Evolutionary conservation across 2,329 filamentous ascomycete species (phyloP), one percentile per base, ranked within the genome.

Genomic region (Fusarium stilboides): DNA sequence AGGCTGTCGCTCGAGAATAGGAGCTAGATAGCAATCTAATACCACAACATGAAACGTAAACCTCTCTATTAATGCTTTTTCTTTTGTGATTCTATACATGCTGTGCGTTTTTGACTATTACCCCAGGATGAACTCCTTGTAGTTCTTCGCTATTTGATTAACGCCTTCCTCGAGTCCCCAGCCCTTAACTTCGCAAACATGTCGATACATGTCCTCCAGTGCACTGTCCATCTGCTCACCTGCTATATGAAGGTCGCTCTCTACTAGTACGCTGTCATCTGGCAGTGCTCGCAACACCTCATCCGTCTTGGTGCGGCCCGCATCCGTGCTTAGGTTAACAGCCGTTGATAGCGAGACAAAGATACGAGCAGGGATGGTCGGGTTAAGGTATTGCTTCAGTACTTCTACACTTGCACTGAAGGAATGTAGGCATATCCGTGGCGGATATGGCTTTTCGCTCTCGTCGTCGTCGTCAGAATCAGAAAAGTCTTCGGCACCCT

Each of bases 351-450:
- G 97, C 2, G 94, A 97, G 73, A 97, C 94, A 79, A 90, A 99
- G 20, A 98, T 86, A 17, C 89, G 85, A 1, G 90, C 89, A 0
- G 95, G 95, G 10, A 96, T 88, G 1, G 87, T 84, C 2, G 88
- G 87, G 68, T 92, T 86, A 47, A 94, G 81, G 75, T 97, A 98
- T 77, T 94, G 94, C 69, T 87, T 90, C 37, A 98, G 81, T 33
- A 91, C 86, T 58, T 96, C 90, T 13, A 88, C 84, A 8, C 91
- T 87, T 1, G 94, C 95, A 47, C 92, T 97, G 79, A 94, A 99
- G 0, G 94, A 98, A 79, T 99, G 96, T 62, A 99, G 88, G 76
- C 96, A 99, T 76, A 98, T 91, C 10, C 94, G 85, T 1, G 94
- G 94, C 6, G 96, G 94, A 72, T 91, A 98, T 0, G 92, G 91